Base-by-base conservation (phyloP, 2,329 filamentous ascomycete genomes). In the Aspergillus pseudonomiae region DNA sequence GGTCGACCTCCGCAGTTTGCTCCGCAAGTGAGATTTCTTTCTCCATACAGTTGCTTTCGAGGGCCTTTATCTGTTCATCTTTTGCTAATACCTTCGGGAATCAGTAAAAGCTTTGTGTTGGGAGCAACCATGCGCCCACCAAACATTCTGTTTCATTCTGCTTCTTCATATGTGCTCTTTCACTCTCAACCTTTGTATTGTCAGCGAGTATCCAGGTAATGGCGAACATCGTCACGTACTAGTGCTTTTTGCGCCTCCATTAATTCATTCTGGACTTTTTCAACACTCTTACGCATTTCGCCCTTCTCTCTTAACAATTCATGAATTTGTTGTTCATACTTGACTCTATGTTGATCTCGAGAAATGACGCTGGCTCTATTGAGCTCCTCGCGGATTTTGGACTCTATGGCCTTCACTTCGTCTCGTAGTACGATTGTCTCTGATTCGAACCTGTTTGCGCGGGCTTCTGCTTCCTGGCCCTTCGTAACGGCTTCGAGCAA, bases 271-370 rank as follows among this genome's bases (percentile, higher is more conserved):
- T 67, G 63, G 5, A 73, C 24, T 6, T 59, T 62, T 10, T 65
- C 58, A 1, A 64, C 26, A 12, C 64, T 56, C n/a, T 62, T 69
- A 57, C 75, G 68, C 12, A 73, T 34, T 1, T 64, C 60, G 12
- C 54, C 10, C 46, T 75, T 79, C 54, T 75, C 73, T 11, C 66
- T 67, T 45, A 68, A 60, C 4, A 76, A 53, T 21, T 61, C 65
- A 59, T 75, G 69, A 10, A 74, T 45, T 46, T 73, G 67, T 60
- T 73, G 71, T 41, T 78, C 74, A n/a, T 73, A 75, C 36, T 60
- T 69, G 14, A 68, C 71, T 53, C 63, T 72, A 50, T 68, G 68
- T 50, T 74, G 68, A 19, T 75, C 72, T 48, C 70, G 72, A 7
- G 69, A 63, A n/a, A 67, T 59, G 19, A 69, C 56, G 58, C 72